Evolutionary conservation across 129 eudicot genomes (phyloP).

Genomic region (Glebionis coronaria): DNA sequence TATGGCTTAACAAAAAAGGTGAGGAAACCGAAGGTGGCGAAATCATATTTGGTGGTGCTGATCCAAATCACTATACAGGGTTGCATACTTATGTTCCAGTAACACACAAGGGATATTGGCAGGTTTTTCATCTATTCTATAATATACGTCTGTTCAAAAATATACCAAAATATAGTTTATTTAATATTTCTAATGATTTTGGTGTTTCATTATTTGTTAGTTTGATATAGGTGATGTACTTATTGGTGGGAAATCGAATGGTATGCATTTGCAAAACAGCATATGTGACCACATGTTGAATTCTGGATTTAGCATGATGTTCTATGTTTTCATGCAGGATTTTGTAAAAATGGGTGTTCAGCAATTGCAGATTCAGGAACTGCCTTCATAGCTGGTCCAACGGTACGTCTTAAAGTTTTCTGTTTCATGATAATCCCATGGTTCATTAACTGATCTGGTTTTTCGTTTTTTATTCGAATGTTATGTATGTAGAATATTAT

Average conservation of each 20-base stretch:
- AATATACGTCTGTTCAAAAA: not conserved
- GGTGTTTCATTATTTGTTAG: conserved; percentile 27
- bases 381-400: conserved; percentile 77
- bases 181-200: not conserved
- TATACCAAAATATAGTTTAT: not conserved
- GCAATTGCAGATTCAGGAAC: conserved; percentile 85
- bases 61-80: conserved; percentile 65
- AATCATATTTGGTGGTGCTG: conserved; percentile 76
- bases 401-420: conserved; percentile 36
- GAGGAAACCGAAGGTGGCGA: conserved; percentile 75
- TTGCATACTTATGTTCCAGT: conserved; percentile 66
- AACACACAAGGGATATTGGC: conserved; percentile 82
- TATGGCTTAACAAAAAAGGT: conserved; percentile 62
- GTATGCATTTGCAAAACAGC: conserved; percentile 25
- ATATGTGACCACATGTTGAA: not conserved
- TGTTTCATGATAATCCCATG: not conserved
- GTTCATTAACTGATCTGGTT: not conserved
- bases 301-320: not conserved
- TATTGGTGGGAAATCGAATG: conserved; percentile 50
- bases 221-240: conserved; percentile 69
- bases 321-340: conserved; percentile 33
- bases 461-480: not conserved
- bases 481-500: not conserved
- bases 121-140: conserved; percentile 41
- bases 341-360: conserved; percentile 54